Evolutionary conservation across 1,139 yeast species (phyloP), one percentile per base, ranked within the genome.

Genomic region (Debaryomyces coudertii): DNA sequence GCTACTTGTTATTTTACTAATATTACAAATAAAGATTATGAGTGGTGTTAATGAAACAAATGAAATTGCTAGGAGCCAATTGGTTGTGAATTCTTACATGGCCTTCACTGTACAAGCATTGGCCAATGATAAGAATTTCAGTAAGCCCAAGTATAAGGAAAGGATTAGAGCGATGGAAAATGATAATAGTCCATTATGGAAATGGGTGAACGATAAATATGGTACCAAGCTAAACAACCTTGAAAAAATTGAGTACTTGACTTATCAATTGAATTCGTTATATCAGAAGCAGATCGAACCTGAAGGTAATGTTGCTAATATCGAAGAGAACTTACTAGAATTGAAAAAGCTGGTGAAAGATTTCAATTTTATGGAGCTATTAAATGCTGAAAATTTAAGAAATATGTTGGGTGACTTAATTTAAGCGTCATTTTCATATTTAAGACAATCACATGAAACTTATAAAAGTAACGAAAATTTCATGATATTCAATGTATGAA

Each of bases 201-300:
- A 60, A 9, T 63, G 63, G 63, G 59, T 64, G 0, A 44, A 50
- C 33, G 44, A 50, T 14, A 50, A 53, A 30, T 49, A 56, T 28
- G 63, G 62, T 2, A 59, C 55, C 42, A 52, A 56, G 36, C 46
- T 65, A 36, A 52, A 53, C 30, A 47, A 56, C 8, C 39, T 54
- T 4, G 68, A 66, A 42, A 60, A 60, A 43, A 52, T 63, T 31
- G 63, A 63, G 43, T 66, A 53, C 44, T 51, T 66, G 36, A 55
- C 65, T 5, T 52, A 46, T 36, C 66, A 65, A 40, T 51, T 62
- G 23, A 55, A 50, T 25, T 35, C 48, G 9, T 43, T 58, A 14
- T 50, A 51, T 30, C 47, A 47, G 30, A 42, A 45, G 30, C 47
- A 41, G 29, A 44, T 9, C 11, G 24, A 36, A n/a, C 23, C 30